Base-by-base conservation (phyloP, 1,284 basidiomycete genomes). In the Flammula alnicola region DNA sequence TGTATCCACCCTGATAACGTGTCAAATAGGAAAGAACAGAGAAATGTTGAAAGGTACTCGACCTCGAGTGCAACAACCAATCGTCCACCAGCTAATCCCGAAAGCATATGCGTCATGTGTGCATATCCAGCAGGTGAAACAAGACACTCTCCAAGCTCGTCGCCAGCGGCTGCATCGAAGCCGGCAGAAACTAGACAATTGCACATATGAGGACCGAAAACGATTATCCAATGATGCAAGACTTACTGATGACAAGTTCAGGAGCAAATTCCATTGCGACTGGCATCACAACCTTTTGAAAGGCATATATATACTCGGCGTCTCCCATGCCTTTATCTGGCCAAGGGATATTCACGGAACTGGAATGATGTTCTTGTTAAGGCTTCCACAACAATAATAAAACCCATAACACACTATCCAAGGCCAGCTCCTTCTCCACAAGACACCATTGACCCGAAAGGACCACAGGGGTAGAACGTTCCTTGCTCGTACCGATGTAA, bases 51-150 rank as follows among this genome's bases (percentile, higher is more conserved):
- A 14, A 35, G 16, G 1, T 31, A 29, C 55, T 69, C 40, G 50
- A 94, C 95, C 81, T 99, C 97, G 22, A 99, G 81, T 3, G 94
- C 95, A 17, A 97, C 93, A 10, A 97, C 93, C 5, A 98, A 62
- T 60, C 86, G 89, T 5, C 97, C 97, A 3, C 86, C 81, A 9
- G 96, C 95, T 7, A 99, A 77, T n/a, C 89, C 84, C 33, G 85
- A 82, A 3, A 99, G 78, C 88, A 97, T 95, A 63, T 98, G 91
- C 2, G 97, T 98, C 95, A 99, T 98, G 63, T 98, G 96, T 0
- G 95, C 95, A 67, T 95, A 99, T 1, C 95, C 96, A n/a, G 85
- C 80, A 0, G 97, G 97, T 1, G 91, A 83, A 49, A 99, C 95
- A 56, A 85, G 76, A 64, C 95, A 98, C 69, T 86, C 86, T 19